A percentile compares a stretch with the other conserved stretches of the same genome.
Evolutionary conservation across 2,329 filamentous ascomycete species (phyloP).

Genomic region (Aspergillus sp.): DNA sequence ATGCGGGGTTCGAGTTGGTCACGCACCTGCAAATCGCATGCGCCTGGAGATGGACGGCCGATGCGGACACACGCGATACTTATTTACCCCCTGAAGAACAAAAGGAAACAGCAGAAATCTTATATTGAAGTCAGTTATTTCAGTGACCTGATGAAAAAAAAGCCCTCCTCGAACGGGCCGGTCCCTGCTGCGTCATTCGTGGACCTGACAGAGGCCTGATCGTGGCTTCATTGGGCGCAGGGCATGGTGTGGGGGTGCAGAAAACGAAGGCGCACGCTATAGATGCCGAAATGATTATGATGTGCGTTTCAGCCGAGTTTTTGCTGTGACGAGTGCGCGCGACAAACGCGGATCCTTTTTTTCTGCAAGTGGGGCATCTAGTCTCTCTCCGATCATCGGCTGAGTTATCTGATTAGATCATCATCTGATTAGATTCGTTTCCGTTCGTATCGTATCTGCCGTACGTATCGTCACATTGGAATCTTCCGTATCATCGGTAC

Average conservation of each 20-base stretch:
- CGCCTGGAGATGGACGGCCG: constrained; percentile 11
- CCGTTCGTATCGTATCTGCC: constrained; percentile 2
- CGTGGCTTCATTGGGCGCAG: constrained; percentile 9
- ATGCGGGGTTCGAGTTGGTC: constrained; percentile 11
- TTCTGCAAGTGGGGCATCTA: not conserved
- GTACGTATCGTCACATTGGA: not conserved
- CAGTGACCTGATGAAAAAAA: not conserved
- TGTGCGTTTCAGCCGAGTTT: constrained; percentile 1
- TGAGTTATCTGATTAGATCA: constrained; percentile 26
- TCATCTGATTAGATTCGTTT: constrained; percentile 24
- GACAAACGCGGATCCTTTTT: constrained; percentile 2
- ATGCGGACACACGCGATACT: constrained; percentile 9
- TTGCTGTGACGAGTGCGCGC: constrained; percentile 1
- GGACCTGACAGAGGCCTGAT: constrained; percentile 5
- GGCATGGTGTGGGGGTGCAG: constrained; percentile 1
- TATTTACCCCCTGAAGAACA: not conserved
- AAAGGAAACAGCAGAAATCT: not conserved
- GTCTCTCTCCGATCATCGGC: constrained; percentile 17
- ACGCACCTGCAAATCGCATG: constrained; percentile 14
- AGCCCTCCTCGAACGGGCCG: not conserved
- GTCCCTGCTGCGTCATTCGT: constrained; percentile 12
- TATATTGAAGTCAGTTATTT: too few species aligned
- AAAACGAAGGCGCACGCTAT: not conserved
- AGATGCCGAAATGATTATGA: constrained; percentile 1
- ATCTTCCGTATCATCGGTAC: not conserved